Percentiles rank a stretch among this genome's conserved stretches.
phyloP scores from a whole-genome alignment of 176 grass and related monocot species.

The Rhipidocladum racemiflorum region DNA sequence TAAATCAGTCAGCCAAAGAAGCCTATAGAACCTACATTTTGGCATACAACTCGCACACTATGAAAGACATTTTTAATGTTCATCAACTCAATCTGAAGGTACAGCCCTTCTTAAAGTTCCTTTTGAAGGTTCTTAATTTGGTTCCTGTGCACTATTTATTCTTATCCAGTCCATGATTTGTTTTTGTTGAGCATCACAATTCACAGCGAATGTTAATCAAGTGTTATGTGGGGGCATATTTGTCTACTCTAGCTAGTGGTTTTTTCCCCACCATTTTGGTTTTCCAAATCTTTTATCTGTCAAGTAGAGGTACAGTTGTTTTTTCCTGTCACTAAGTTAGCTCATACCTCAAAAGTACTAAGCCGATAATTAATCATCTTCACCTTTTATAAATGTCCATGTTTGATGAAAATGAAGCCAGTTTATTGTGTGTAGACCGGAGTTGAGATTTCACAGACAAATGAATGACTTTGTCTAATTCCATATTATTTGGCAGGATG shows the following conservation, averaged over 20 bases:
- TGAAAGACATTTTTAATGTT: conserved; percentile 94
- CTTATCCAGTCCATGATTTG: background rate
- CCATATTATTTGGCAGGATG: conserved; percentile 47
- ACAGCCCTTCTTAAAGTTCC: conserved; percentile 21
- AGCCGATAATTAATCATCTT: background rate
- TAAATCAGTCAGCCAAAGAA: conserved; percentile 90
- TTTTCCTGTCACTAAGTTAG: background rate
- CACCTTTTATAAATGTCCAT: background rate
- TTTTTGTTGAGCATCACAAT: conserved; percentile 10
- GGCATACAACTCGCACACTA: conserved; percentile 84
- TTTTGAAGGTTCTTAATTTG: background rate
- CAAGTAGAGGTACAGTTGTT: background rate
- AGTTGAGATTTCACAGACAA: background rate
- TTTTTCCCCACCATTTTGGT: background rate
- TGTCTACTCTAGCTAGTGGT: background rate
- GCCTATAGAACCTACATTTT: conserved; percentile 88
- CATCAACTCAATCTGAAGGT: conserved; percentile 91
- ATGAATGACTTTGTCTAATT: background rate
- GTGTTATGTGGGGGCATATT: background rate
- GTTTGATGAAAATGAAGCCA: background rate
- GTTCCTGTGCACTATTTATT: background rate
- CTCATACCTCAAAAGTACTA: background rate
- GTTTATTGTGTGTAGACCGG: background rate
- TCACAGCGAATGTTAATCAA: background rate
- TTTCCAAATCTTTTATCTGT: background rate